Evolutionary conservation across 441 rosid species (phyloP).

Genomic region (Populus hybrid): DNA sequence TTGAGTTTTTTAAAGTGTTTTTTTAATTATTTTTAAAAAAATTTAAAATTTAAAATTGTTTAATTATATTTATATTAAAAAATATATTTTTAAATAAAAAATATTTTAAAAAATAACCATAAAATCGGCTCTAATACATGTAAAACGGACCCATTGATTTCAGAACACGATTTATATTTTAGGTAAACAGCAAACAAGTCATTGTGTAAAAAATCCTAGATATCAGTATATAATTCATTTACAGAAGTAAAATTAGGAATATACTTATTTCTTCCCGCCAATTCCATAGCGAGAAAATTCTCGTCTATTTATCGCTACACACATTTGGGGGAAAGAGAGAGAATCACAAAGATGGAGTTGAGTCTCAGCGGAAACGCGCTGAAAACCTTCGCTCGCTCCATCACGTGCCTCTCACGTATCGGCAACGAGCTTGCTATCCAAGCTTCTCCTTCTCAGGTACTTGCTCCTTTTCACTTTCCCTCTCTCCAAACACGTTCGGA

Average conservation of each 20-base stretch:
- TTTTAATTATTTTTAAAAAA: too few relatives aligned
- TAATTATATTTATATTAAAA: too few relatives aligned
- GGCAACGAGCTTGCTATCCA: constrained; percentile 80
- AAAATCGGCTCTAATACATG: too few relatives aligned
- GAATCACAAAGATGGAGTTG: constrained; percentile 53
- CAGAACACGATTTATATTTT: too few relatives aligned
- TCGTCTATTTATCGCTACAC: background rate
- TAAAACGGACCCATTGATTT: too few relatives aligned
- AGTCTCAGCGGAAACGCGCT: constrained; percentile 68
- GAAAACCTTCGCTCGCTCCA: constrained; percentile 69
- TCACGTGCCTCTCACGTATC: constrained; percentile 72
- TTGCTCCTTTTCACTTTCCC: background rate
- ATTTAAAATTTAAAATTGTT: too few relatives aligned
- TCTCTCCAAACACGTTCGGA: background rate
- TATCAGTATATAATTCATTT: too few relatives aligned
- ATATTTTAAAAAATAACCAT: too few relatives aligned
- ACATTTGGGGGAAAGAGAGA: background rate
- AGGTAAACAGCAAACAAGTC: too few relatives aligned
- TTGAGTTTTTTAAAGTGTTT: too few relatives aligned
- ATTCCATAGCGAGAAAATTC: background rate
- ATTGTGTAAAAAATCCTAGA: too few relatives aligned
- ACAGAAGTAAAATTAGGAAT: background rate
- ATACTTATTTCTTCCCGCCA: constrained; percentile 20
- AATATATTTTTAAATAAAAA: too few relatives aligned
- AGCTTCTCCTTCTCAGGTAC: constrained; percentile 68